Percentiles rank a stretch among this genome's conserved stretches.
Evolutionary conservation across 768 basidiomycete species (phyloP).

Genomic region (Dioszegia aurantiaca): DNA sequence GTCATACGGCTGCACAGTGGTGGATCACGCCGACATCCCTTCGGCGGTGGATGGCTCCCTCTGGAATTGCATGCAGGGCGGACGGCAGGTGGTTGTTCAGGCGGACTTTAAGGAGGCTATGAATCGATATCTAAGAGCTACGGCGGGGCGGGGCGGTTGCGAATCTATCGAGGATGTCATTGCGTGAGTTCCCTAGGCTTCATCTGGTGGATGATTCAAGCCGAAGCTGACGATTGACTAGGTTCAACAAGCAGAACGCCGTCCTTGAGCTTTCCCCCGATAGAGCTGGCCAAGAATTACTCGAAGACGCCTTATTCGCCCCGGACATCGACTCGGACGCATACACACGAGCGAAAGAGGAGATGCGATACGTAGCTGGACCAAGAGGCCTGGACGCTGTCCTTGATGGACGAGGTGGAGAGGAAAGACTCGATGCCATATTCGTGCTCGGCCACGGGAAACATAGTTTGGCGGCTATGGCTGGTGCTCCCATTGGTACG

Average conservation of each 20-base stretch:
- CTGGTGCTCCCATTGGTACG: conserved; percentile 18
- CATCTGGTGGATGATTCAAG: not conserved
- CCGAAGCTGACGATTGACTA: conserved; percentile 1
- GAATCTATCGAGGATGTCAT: conserved; percentile 28
- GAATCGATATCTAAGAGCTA: conserved; percentile 14
- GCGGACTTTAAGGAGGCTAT: conserved; percentile 28
- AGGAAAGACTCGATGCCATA: conserved; percentile 21
- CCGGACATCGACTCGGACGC: conserved; percentile 15
- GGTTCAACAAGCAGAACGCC: conserved; percentile 27
- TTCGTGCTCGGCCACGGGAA: conserved; percentile 22
- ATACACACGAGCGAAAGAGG: conserved; percentile 17
- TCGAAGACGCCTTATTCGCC: conserved; percentile 20
- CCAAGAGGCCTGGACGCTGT: conserved; percentile 22
- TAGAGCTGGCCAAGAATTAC: conserved; percentile 23
- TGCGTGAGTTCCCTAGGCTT: conserved; percentile 16
- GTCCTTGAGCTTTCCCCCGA: conserved; percentile 28
- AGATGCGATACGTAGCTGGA: conserved; percentile 24
- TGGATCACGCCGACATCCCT: conserved; percentile 25
- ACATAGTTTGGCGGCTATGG: conserved; percentile 30
- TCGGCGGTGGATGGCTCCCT: conserved; percentile 22
- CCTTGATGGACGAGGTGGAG: conserved; percentile 11
- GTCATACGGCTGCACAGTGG: conserved; percentile 9
- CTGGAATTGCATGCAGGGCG: conserved; percentile 16
- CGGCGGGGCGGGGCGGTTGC: conserved; percentile 20
- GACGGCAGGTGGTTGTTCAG: conserved; percentile 18